phyloP scores from a whole-genome alignment of 441 rosid genomes.

The Populus trichocarpa region DNA sequence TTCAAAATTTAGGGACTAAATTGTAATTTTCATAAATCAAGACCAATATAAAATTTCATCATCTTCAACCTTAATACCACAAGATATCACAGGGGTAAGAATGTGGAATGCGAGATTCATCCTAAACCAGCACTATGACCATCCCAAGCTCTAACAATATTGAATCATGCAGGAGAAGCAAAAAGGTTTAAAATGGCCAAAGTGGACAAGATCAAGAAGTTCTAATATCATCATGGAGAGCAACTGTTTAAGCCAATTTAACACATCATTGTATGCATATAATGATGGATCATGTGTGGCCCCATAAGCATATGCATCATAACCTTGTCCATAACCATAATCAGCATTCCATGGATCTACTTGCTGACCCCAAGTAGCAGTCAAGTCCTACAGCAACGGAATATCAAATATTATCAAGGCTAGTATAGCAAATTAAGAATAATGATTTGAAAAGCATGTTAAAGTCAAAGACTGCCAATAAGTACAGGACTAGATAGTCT shows the following conservation, averaged over 20 bases:
- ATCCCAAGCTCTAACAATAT: not conserved
- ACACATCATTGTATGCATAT: constrained; percentile 58
- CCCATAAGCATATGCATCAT: constrained; percentile 84
- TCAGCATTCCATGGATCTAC: constrained; percentile 90
- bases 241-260: not conserved
- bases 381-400: constrained; percentile 47
- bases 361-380: constrained; percentile 60
- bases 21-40: too few species aligned
- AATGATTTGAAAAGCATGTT: not conserved
- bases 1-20: too few species aligned
- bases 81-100: too few species aligned
- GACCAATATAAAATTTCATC: too few species aligned
- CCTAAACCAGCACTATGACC: not conserved
- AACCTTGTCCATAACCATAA: constrained; percentile 93
- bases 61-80: too few species aligned
- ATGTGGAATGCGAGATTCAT: too few species aligned
- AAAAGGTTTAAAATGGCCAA: not conserved
- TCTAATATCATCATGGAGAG: not conserved
- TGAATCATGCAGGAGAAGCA: not conserved
- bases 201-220: not conserved
- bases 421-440: not conserved
- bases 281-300: constrained; percentile 77
- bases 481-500: too few species aligned
- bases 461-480: too few species aligned
- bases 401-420: constrained; percentile 18